Percentiles rank a stretch among this genome's conserved stretches.
Conservation (phyloP, 2,329 filamentous ascomycete genomes). For the Zasmidium angulare region DNA sequence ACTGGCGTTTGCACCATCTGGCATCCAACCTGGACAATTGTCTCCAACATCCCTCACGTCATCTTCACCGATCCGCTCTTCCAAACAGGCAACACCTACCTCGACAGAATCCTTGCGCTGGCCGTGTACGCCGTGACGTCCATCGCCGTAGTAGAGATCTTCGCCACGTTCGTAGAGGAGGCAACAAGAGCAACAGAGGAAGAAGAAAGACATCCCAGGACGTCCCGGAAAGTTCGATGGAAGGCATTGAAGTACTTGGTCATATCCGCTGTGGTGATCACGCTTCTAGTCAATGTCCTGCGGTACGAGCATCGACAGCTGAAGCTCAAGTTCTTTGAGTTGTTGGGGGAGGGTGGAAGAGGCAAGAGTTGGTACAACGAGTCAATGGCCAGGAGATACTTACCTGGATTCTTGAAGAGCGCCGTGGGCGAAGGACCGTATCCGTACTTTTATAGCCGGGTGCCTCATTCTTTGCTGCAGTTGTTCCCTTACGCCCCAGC, state of each 20-base stretch:
- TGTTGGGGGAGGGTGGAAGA: neutral
- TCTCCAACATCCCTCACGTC: neutral
- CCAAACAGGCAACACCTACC: neutral
- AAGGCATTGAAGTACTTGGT: neutral
- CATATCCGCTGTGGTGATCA: neutral
- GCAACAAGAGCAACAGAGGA: neutral
- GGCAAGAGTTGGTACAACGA: neutral
- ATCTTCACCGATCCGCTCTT: neutral
- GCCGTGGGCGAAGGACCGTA: neutral
- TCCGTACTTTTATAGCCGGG: slow-evolving; percentile 5
- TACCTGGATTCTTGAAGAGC: neutral
- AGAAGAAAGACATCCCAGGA: neutral
- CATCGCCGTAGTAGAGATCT: neutral
- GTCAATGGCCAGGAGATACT: neutral
- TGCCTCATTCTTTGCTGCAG: neutral
- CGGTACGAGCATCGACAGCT: slow-evolving; percentile 8
- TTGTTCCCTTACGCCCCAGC: slow-evolving; percentile 1
- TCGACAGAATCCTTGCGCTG: neutral
- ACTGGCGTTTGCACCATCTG: neutral
- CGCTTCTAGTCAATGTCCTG: slow-evolving; percentile 2
- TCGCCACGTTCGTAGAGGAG: neutral
- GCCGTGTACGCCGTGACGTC: neutral
- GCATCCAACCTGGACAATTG: neutral
- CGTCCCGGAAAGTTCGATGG: neutral
- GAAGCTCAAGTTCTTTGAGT: neutral